These are phyloP conservation scores for Corymbia citriodora DNA, from an alignment of 441 rosid species.

Conservation along the genomic window DNA sequence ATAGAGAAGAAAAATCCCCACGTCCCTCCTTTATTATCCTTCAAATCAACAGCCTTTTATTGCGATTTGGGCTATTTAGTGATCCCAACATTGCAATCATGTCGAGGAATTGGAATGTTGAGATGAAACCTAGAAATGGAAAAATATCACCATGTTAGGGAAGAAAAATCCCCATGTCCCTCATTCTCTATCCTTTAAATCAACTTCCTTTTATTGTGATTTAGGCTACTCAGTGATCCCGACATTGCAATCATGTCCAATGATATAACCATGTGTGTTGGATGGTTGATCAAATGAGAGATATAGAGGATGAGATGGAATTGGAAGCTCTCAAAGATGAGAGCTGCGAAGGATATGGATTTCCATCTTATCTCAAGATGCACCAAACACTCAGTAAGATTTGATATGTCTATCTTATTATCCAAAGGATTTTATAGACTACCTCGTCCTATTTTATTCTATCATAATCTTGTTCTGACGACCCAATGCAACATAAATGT, in stretches of 20 bases:
- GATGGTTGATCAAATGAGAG: not conserved
- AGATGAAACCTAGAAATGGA: not conserved
- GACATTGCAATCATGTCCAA: not conserved
- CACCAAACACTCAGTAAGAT: not conserved
- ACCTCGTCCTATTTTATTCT: not conserved
- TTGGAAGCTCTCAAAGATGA: not conserved
- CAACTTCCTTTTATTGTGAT: not conserved
- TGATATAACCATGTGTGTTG: not conserved
- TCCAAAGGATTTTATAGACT: no score
- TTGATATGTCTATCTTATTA: no score
- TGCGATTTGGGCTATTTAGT: not conserved
- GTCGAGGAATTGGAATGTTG: not conserved
- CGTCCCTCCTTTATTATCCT: not conserved
- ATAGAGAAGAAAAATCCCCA: not conserved
- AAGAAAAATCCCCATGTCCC: not conserved
- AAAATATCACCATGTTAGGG: not conserved
- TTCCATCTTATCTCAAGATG: not conserved
- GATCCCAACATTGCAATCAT: not conserved
- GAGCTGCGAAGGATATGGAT: not conserved
- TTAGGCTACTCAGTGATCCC: not conserved
- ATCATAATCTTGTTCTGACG: no score
- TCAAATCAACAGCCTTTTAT: not conserved
- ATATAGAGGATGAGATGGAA: not conserved
- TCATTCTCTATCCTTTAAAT: not conserved
- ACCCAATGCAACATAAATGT: not conserved